These are phyloP conservation scores for Canariomyces notabilis DNA, from an alignment of 2,329 filamentous ascomycete species.

Conservation along the genomic window DNA sequence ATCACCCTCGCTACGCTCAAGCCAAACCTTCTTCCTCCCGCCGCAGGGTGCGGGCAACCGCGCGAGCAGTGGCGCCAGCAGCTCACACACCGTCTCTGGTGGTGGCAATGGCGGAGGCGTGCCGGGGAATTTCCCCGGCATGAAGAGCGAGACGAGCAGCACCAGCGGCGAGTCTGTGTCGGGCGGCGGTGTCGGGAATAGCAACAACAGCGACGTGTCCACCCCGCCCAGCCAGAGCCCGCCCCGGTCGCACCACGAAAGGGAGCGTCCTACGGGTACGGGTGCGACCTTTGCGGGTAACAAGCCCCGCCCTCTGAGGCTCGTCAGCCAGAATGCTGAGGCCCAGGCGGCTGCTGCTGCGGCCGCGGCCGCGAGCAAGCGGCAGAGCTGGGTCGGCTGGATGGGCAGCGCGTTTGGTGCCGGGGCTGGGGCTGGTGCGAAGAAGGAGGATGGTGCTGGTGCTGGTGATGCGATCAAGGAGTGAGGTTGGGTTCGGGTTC, in stretches of 20 bases:
- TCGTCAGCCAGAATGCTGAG: conserved; percentile 74
- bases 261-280: conserved; percentile 36
- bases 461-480: conserved; percentile 25
- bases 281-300: conserved; percentile 59
- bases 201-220: conserved; percentile 45
- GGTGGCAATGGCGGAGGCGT: conserved; percentile 17
- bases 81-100: conserved; percentile 28
- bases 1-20: conserved; percentile 55
- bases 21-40: conserved; percentile 61
- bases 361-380: conserved; percentile 48
- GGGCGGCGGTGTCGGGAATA: conserved; percentile 41
- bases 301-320: conserved; percentile 76
- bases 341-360: too few relatives aligned
- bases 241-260: conserved; percentile 46
- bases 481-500: conserved; percentile 12
- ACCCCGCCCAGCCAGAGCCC: conserved; percentile 43
- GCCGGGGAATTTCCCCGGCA: conserved; percentile 65
- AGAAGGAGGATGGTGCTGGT: conserved; percentile 39
- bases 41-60: conserved; percentile 44
- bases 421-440: too few relatives aligned
- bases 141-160: conserved; percentile 60
- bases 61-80: conserved; percentile 45
- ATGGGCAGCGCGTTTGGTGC: conserved; percentile 33
- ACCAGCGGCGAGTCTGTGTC: conserved; percentile 62
- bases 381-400: conserved; percentile 63